Evolutionary conservation across 441 rosid species (phyloP), one percentile per base, ranked within the genome.

Genomic region (Populus hybrid): DNA sequence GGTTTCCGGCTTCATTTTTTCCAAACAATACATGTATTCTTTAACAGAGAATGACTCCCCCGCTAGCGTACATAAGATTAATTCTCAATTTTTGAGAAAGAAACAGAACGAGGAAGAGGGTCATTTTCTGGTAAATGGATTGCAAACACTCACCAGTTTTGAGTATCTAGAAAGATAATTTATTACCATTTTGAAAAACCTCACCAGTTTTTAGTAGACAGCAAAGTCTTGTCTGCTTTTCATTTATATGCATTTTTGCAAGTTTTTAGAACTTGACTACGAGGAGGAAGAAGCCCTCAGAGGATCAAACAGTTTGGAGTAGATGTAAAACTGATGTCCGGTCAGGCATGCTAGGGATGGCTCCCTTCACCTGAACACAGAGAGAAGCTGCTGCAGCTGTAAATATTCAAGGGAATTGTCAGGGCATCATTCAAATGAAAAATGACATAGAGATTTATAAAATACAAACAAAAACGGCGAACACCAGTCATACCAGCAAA

Each of bases 301-400:
- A 50, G 59, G 59, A 5, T 84, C 77, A 82, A 14, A 72, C 80
- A 67, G 81, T 67, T 23, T 72, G 84, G 70, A 95, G 92, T 83
- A 93, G 92, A 75, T 85, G 80, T 79, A 85, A 67, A 78, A 95
- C 97, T 0, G 93, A 86, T 75, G 83, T 80, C 79, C 97, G 87
- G 71, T 86, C 86, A 6, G 99, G 99, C 98, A 95, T 89, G 88
- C 99, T 86, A 3, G 98, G 93, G 78, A 95, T 93, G 64, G 97
- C 99, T 70, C 99, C 99, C 84, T 91, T 95, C 76, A 86, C 93
- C 89, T 89, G 99, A 82, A 95, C 90, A 83, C 99, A 95, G n/a
- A 95, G 89, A 80, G 98, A 90, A 81, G 99, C 98, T 75, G 98
- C 98, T 67, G 98, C 99, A 76, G 99, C 99, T 95, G 92, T 30